Percentiles rank a stretch among this genome's conserved stretches.
Conservation (phyloP, 2,329 filamentous ascomycete species). For the Colletotrichum caudatum region DNA sequence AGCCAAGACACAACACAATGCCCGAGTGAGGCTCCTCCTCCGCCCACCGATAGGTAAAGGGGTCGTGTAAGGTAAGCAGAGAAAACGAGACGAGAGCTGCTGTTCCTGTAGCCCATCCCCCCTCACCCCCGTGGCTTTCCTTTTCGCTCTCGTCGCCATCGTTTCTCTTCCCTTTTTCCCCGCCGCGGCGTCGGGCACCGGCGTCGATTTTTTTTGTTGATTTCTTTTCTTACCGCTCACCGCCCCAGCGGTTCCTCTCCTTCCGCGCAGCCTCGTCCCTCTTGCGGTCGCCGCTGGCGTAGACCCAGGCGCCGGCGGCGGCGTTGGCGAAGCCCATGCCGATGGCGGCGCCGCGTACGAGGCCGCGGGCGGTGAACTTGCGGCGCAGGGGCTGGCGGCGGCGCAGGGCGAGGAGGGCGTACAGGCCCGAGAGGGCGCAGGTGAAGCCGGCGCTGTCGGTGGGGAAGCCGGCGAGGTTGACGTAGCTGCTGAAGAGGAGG, state of each 20-base stretch:
- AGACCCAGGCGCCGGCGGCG: slow-evolving; percentile 64
- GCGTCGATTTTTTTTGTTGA: too few relatives aligned
- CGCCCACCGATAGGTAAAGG: not conserved
- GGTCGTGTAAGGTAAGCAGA: not conserved
- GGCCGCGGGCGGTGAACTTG: slow-evolving; percentile 61
- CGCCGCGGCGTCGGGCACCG: not conserved
- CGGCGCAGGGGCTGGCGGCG: slow-evolving; percentile 55
- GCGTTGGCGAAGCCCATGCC: slow-evolving; percentile 63
- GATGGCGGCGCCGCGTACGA: slow-evolving; percentile 63
- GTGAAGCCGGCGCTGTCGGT: slow-evolving; percentile 68
- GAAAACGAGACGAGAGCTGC: not conserved
- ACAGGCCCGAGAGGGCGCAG: slow-evolving; percentile 68
- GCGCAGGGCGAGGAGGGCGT: slow-evolving; percentile 66
- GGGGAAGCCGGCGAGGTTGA: slow-evolving; percentile 70
- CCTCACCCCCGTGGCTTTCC: too few relatives aligned
- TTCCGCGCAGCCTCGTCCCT: slow-evolving; percentile 61
- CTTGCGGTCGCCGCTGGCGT: slow-evolving; percentile 63
- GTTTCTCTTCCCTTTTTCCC: not conserved
- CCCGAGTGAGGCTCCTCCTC: not conserved
- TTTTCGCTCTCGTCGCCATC: not conserved
- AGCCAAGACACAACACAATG: slow-evolving; percentile 20
- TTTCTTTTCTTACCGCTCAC: slow-evolving; percentile 27
- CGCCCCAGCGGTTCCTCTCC: slow-evolving; percentile 65
- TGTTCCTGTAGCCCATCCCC: too few relatives aligned
- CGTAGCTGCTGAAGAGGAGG: slow-evolving; percentile 68